Conservation (phyloP, 2,329 filamentous ascomycete genomes). For the Colletotrichum tofieldiae region DNA sequence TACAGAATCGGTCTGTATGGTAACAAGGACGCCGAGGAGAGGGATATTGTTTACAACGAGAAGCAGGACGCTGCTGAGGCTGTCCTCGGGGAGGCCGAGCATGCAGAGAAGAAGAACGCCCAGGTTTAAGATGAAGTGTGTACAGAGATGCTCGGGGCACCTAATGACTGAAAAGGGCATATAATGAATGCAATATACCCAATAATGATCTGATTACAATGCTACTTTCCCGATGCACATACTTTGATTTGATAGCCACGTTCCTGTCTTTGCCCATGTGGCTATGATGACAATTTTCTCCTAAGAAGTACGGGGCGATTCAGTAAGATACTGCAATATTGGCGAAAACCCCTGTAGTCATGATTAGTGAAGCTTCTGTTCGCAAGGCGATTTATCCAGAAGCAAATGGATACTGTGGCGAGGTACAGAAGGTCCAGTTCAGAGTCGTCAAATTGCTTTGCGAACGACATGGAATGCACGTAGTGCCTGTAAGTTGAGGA, state of each 20-base stretch:
- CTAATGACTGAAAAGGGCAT: constrained; percentile 15
- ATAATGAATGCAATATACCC: constrained; percentile 42
- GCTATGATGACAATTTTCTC: background rate
- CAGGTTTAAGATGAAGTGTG: constrained; percentile 20
- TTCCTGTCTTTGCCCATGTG: background rate
- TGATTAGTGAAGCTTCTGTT: too few species aligned
- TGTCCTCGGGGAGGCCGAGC: constrained; percentile 49
- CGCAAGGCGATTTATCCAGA: too few species aligned
- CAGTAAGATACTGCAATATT: too few species aligned
- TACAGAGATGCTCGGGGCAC: background rate
- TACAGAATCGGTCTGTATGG: constrained; percentile 77
- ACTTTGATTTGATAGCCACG: background rate
- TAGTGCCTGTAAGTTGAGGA: too few species aligned
- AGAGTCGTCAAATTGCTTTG: too few species aligned
- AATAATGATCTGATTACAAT: constrained; percentile 30
- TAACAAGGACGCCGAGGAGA: constrained; percentile 65
- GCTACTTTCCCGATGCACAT: background rate
- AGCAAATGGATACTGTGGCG: too few species aligned
- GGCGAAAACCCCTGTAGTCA: too few species aligned
- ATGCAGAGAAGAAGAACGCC: constrained; percentile 53
- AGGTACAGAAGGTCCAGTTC: too few species aligned
- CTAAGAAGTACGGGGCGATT: too few species aligned
- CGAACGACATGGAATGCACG: too few species aligned
- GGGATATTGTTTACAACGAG: constrained; percentile 61
- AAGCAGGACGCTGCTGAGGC: constrained; percentile 59